Base-by-base conservation (phyloP, 148 eudicot species). In the Camellia sinensis region DNA sequence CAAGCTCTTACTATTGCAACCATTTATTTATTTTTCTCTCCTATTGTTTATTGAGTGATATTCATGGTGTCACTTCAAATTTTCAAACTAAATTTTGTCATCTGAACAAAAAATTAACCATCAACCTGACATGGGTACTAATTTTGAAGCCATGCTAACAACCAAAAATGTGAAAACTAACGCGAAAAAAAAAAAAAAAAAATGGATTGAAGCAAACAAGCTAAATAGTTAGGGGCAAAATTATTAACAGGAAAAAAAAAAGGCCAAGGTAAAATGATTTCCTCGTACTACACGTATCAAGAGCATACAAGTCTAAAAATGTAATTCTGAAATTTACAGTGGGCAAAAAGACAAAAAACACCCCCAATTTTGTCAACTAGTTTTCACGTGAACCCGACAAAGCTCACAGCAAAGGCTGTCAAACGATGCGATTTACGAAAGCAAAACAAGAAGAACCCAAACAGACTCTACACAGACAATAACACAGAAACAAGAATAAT, bases 361-460 rank as follows among this genome's bases (percentile, higher is more conserved):
- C 53, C 80, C 56, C 48, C 15, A 2, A 17, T 66, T 77, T 66
- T 65, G 72, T 77, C 80, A 37, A 77, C 71, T 50, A 65, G 72
- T 48, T 65, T 29, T 77, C 80, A 78, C 63, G 80, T 78, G 52
- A 45, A 78, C 73, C 80, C 63, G n/a, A 66, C 73, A 50, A 29
- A 48, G 22, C 18, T 69, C 52, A 68, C 0, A 70, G 56, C 37
- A 10, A 14, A 45, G 75, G 43, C 9, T 22, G 18, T n/a, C 64
- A 72, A 72, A 46, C 22, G 75, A 52, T 72, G 75, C 75, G 59
- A 1, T 56, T 14, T 0, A 29, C 59, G 22, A 57, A n/a, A 71
- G 59, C 18, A 10, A 13, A 37, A 6, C 2, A 29, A 21, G 52
- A 29, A 1, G 40, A 29, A 17, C 62, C 13, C 37, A 29, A 48